Base-by-base conservation (phyloP, 208 protist genomes). In the Phytomonas sp. region DNA sequence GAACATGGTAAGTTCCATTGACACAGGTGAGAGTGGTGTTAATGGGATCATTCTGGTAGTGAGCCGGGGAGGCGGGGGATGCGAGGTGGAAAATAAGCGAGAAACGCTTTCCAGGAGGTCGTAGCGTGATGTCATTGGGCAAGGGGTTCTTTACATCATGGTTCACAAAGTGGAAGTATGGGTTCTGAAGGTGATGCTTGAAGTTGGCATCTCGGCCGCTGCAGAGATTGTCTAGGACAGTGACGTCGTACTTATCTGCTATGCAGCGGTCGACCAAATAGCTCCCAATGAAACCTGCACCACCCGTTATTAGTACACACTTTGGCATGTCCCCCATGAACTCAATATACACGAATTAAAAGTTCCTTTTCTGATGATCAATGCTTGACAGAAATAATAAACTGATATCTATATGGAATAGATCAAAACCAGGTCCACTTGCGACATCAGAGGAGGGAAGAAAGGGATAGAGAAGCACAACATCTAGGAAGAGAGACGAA, bases 201-300 rank as follows among this genome's bases (percentile, higher is more conserved):
- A 84, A 70, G 73, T 98, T 98, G 11, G 78, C 30, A 28, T 76
- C 73, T 2, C 70, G 11, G 1, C 96, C 97, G 17, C 93, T 98
- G 75, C 91, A 95, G 23, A 97, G 75, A 68, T 98, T 98, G 76
- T 99, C 98, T 0, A 99, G 31, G 17, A 93, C 82, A 40, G 78
- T 80, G n/a, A 97, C 91, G 23, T 86, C 62, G 73, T 93, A 86
- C 9, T 87, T 81, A 56, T 89, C 71, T 40, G 28, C 43, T 71
- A 97, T 83, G 13, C 96, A 77, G 20, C 83, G 70, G 32, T 97
- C 88, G 28, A 97, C 77, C 4, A 97, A 67, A 72, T 98, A 90
- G 34, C 89, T 97, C n/a, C 97, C 97, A 34, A 99, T 73, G 83
- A 99, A 99, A 15, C 97, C 97, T 0, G 89, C 82, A 26, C 97